Conservation (phyloP, 192 early-diverging fungal species). For the Entrophospora sp. region DNA sequence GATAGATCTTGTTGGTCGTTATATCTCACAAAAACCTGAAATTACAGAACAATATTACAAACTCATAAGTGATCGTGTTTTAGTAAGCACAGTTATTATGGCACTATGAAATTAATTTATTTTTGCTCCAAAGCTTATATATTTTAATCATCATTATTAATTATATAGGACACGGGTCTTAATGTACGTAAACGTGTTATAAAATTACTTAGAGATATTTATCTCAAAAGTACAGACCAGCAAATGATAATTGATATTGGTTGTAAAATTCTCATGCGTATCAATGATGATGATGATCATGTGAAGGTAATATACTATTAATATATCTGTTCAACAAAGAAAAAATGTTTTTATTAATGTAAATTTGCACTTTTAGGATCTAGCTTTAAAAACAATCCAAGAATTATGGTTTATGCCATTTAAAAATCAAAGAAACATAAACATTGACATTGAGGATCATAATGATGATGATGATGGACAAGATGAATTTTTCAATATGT, state of each 20-base stretch:
- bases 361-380: conserved; percentile 34
- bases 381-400: conserved; percentile 59
- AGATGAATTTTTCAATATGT: conserved; percentile 18
- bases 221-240: conserved; percentile 35
- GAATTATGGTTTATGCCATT: conserved; percentile 66
- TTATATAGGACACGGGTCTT: conserved; percentile 67
- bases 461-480: conserved; percentile 27
- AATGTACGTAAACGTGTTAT: conserved; percentile 86
- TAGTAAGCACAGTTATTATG: conserved; percentile 47
- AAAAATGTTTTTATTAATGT: not conserved
- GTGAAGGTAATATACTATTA: not conserved
- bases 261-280: conserved; percentile 58
- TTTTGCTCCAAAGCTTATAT: no score
- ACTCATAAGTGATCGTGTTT: conserved; percentile 66
- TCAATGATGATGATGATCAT: conserved; percentile 53
- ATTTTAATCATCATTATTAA: not conserved
- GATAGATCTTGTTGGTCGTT: conserved; percentile 79
- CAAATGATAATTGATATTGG: conserved; percentile 56
- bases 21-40: conserved; percentile 54
- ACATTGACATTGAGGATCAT: conserved; percentile 4
- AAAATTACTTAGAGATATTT: conserved; percentile 69
- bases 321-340: not conserved
- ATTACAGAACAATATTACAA: conserved; percentile 72
- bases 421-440: conserved; percentile 19
- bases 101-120: no score